Evolutionary conservation across 352 stramenopile species (phyloP), one percentile per base, ranked within the genome.

Genomic region (Pythium insidiosum): DNA sequence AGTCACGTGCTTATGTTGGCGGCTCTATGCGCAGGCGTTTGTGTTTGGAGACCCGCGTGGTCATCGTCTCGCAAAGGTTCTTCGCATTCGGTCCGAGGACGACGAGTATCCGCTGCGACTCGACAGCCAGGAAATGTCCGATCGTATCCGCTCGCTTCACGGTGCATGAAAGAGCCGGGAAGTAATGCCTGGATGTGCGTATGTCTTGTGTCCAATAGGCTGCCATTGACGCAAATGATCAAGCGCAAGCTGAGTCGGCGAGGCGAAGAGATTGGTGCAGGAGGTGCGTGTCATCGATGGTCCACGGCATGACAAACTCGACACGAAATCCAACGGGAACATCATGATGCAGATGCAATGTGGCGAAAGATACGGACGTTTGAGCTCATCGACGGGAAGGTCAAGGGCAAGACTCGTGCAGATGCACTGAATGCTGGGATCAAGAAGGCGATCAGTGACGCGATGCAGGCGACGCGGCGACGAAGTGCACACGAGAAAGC

Each of bases 311-410:
- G n/a, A n/a, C n/a, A n/a, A n/a, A n/a, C n/a, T n/a, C n/a, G n/a
- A n/a, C n/a, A n/a, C n/a, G n/a, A n/a, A n/a, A n/a, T n/a, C n/a
- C n/a, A n/a, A n/a, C n/a, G n/a, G n/a, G n/a, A n/a, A n/a, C n/a
- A n/a, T n/a, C n/a, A n/a, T n/a, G n/a, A n/a, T n/a, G n/a, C n/a
- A n/a, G n/a, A n/a, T n/a, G 63, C 68, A 26, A 80, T 84, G 25
- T 88, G 76, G 76, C 56, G 76, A 33, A 88, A 88, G 50, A 66
- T 88, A 44, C 68, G 76, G 23, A 88, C 76, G 36, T 88, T 85
- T 38, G 60, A 52, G 15, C 58, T 88, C 16, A 58, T 84, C 6
- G 56, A 80, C 43, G 73, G 76, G 41, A 52, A 80, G 43, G 69
- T 82, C 11, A 60, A 82, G 28, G 76, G 66, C 25, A 52, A 66